Percentiles rank a stretch among this genome's conserved stretches.
Conservation (phyloP, 2,329 filamentous ascomycete species). For the Calonectria honghensis region DNA sequence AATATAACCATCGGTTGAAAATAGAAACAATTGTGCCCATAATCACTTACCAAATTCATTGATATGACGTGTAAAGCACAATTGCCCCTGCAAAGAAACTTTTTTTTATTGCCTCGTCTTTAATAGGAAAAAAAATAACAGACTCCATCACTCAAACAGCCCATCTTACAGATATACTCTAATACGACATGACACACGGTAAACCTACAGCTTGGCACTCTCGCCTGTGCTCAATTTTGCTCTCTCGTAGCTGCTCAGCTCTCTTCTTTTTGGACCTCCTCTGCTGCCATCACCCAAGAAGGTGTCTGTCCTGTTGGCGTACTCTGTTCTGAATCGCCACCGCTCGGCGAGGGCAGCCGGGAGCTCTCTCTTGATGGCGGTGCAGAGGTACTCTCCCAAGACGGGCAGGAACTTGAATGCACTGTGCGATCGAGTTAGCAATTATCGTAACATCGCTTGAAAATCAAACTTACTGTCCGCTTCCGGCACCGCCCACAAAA, state of each 20-base stretch:
- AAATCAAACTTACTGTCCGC: constrained; percentile 47
- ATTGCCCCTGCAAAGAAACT: background rate
- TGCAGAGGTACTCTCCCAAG: constrained; percentile 5
- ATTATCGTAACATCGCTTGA: background rate
- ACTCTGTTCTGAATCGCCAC: constrained; percentile 16
- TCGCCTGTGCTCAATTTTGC: background rate
- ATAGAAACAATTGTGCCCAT: background rate
- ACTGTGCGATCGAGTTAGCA: background rate
- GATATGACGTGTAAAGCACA: too few relatives aligned
- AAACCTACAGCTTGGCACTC: background rate
- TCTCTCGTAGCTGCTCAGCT: background rate
- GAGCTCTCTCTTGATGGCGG: background rate
- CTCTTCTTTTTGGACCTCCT: background rate
- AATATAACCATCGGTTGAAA: background rate
- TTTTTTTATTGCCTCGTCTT: background rate
- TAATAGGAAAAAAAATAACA: background rate
- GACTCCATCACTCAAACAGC: background rate
- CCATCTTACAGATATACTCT: constrained; percentile 1
- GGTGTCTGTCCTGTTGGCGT: background rate
- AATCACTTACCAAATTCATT: background rate
- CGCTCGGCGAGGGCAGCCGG: background rate
- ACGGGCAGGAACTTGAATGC: constrained; percentile 18
- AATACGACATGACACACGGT: too few relatives aligned
- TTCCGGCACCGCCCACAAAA: constrained; percentile 45
- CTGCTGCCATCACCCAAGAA: constrained; percentile 7